Base-by-base conservation (phyloP, 179 eudicot genomes). In the Patellifolia procumbens region DNA sequence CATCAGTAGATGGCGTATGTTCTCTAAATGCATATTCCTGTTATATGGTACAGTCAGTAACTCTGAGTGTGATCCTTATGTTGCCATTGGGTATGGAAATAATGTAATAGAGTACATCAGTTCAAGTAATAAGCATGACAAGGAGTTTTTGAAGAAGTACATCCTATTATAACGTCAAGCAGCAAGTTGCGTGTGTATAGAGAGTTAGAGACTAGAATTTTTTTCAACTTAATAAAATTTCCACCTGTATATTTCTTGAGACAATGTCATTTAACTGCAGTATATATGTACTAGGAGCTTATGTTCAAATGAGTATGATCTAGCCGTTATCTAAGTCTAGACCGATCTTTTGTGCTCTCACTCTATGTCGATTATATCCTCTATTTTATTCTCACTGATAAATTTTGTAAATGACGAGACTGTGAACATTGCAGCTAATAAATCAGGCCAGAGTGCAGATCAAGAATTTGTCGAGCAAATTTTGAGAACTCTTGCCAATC, bases 401-500 rank as follows among this genome's bases (percentile, higher is more conserved):
- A 22, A 15, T 31, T 48, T 39, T 46, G 37, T 24, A 75, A 32
- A 51, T 43, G 15, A 68, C 8, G 1, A 29, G 55, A 22, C 66
- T 35, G 46, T 82, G 56, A 71, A 56, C 35, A 24, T 73, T 87
- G 85, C 91, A 93, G 98, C 84, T 74, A 86, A 75, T 51, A 75
- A 83, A 60, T 79, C 91, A 51, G 88, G 84, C 72, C 90, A 84
- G 52, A 72, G 80, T 11, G 77, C 85, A 59, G 89, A 88, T 76
- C 89, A 82, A 69, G 89, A 89, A 78, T 76, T 88, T 55, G 80
- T 87, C 28, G 79, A 88, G 45, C 90, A 89, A 79, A 88, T 93
- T 29, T 70, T 91, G 80, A 87, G 82, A 80, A 89, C 77, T 82
- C 89, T 93, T 83, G 86, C n/a, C n/a, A n/a, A n/a, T n/a, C n/a